Evolutionary conservation across 2,329 filamentous ascomycete genomes (phyloP).

Genomic region (Cladosporium sp.): DNA sequence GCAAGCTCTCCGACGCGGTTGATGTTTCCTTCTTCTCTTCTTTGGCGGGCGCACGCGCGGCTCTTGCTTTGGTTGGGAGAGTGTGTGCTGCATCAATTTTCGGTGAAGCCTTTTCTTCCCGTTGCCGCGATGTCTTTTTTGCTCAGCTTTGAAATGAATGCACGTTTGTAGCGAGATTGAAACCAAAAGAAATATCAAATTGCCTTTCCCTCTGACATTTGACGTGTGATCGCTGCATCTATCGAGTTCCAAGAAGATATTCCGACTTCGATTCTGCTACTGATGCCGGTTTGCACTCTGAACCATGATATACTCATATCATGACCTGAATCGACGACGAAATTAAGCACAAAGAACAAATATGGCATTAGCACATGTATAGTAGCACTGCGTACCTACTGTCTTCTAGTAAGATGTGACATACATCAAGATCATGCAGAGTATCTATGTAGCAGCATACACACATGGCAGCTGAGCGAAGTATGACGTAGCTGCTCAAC

Average conservation of each 20-base stretch:
- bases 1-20: not conserved
- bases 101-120: conserved; percentile 3
- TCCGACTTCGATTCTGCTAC: too few species aligned
- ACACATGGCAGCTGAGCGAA: not conserved
- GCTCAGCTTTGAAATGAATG: conserved; percentile 14
- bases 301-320: too few species aligned
- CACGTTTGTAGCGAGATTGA: conserved; percentile 14
- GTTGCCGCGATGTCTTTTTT: conserved; percentile 8
- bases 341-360: too few species aligned
- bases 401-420: too few species aligned
- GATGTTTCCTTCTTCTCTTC: conserved; percentile 12
- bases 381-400: too few species aligned
- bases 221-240: too few species aligned
- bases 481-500: not conserved
- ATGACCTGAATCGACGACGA: too few species aligned
- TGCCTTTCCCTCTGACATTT: not conserved
- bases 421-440: too few species aligned
- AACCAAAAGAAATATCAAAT: conserved; percentile 12
- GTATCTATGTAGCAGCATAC: too few species aligned
- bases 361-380: too few species aligned
- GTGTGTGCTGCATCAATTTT: conserved; percentile 3
- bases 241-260: too few species aligned
- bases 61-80: conserved; percentile 12
- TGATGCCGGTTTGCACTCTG: too few species aligned
- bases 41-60: conserved; percentile 8